phyloP scores from a whole-genome alignment of 257 asterid genomes.

The Cruciata laevipes region DNA sequence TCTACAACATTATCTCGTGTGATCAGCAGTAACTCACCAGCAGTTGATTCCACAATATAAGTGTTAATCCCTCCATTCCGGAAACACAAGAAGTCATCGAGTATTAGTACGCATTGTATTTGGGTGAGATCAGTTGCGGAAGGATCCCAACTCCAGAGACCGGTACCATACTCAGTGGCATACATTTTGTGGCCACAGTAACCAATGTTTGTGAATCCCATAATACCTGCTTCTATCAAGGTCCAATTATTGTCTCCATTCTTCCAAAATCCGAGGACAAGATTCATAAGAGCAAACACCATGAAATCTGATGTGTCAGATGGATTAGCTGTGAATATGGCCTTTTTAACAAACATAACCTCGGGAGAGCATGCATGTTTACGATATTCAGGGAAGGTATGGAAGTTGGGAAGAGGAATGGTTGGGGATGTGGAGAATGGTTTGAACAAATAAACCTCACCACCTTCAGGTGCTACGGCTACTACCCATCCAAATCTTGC shows the following conservation, averaged over 20 bases:
- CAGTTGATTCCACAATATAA: background rate
- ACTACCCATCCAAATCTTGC: background rate
- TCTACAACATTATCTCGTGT: background rate
- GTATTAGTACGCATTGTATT: background rate
- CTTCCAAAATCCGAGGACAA: background rate
- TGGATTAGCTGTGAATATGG: background rate
- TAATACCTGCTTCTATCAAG: background rate
- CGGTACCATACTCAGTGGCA: background rate
- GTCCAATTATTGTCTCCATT: background rate
- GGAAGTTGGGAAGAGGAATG: background rate
- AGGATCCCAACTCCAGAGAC: background rate
- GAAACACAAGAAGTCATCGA: background rate
- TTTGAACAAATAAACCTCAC: background rate
- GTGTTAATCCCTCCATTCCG: background rate
- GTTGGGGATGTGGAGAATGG: background rate
- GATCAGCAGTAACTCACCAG: background rate
- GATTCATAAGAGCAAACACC: background rate
- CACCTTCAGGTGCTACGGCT: background rate
- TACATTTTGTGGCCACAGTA: background rate
- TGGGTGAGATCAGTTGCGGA: background rate
- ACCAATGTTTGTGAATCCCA: background rate
- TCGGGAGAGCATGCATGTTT: background rate
- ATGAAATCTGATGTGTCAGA: background rate
- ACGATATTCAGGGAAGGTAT: background rate
- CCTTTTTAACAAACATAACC: background rate